Percentiles rank a stretch among this genome's conserved stretches.
These are phyloP conservation scores for Suaeda aralocaspica DNA, from an alignment of 148 eudicot species.

Conservation along the genomic window DNA sequence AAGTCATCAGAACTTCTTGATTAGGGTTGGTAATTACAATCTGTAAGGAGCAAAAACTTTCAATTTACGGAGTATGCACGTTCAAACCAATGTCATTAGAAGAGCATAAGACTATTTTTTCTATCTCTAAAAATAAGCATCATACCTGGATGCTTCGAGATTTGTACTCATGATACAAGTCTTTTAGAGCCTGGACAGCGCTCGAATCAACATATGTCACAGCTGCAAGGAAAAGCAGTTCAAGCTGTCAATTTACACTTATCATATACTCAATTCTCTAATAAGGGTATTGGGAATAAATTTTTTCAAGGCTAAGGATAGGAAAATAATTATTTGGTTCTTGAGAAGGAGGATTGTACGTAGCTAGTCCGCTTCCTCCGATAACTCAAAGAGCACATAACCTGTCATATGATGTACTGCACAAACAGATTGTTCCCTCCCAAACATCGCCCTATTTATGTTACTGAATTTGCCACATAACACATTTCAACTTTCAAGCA, in stretches of 20 bases:
- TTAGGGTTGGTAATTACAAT: conserved; percentile 85
- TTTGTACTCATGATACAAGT: conserved; percentile 79
- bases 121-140: neutral
- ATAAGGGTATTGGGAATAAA: neutral
- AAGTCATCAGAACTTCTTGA: conserved; percentile 70
- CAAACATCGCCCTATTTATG: neutral
- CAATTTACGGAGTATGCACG: neutral
- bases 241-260: neutral
- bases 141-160: conserved; percentile 84
- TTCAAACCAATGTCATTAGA: neutral
- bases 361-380: neutral
- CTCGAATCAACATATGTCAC: conserved; percentile 87
- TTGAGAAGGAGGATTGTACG: neutral
- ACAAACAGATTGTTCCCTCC: neutral
- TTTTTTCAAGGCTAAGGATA: too few relatives aligned
- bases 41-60: conserved; percentile 29
- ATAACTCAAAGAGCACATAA: neutral
- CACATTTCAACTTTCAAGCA: neutral
- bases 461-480: neutral
- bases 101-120: neutral
- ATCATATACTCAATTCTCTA: too few relatives aligned
- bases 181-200: conserved; percentile 80
- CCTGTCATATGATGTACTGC: neutral
- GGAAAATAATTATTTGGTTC: neutral
- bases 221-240: conserved; percentile 37